Base-by-base conservation (phyloP, 768 basidiomycete species). In the Boletus eberwhitei region DNA sequence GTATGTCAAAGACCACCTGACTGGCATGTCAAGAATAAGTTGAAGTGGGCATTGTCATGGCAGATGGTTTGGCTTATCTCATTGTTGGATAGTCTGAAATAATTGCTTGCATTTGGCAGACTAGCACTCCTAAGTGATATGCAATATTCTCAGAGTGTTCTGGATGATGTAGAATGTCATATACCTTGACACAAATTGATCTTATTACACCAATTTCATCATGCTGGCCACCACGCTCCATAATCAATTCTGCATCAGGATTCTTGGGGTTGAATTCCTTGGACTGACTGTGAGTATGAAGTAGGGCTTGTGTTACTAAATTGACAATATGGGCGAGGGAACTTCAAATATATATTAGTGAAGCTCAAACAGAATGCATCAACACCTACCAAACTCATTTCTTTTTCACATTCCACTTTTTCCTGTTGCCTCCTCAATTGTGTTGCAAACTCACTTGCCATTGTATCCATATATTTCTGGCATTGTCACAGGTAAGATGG, bases 401-500 rank as follows among this genome's bases (percentile, higher is more conserved):
- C n/a, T 2, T 35, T 38, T 8, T 13, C 3, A 0, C 1, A n/a
- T 54, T 24, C 24, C 37, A 55, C 0, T 3, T 1, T 17, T 47
- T 46, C 48, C 40, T 2, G 40, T 58, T 0, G 0, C 21, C 1
- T 24, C 5, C 29, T 63, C 37, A 34, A 52, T 51, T 57, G 44
- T 0, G 17, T 9, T 0, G 50, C 61, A 50, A 77, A 68, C 14
- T 69, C 60, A 0, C 9, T 32, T 24, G 72, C 36, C 71, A 75
- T 76, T 0, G 73, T 74, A 17, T 51, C 48, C 53, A 76, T 78
- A 22, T 22, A 22, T 22, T 22, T 2, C 22, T 22, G 3, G 22
- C 22, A 22, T 22, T 22, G 3, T 22, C 22, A 3, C 22, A 22
- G 3, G 22, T 22, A 22, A 22, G 22, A 22, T 22, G 22, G 22